Evolutionary conservation across 331 rosid genomes (phyloP).

Genomic region (Rhamnella rubrinervis): DNA sequence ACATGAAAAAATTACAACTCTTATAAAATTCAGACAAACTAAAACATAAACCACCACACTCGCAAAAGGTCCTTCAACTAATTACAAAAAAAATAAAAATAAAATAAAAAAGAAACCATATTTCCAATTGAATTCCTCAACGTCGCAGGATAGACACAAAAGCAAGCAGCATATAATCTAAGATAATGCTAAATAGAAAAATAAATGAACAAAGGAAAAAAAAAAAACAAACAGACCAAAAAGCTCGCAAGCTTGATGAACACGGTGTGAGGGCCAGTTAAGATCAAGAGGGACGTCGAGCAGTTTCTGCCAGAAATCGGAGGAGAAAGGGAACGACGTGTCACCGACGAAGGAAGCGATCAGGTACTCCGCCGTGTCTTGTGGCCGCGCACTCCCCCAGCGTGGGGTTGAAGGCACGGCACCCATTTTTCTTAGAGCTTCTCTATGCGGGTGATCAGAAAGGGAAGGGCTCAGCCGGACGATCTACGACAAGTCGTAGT

Average conservation of each 20-base stretch:
- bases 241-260: slow-evolving; percentile 81
- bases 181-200: neutral
- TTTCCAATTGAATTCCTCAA: neutral
- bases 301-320: slow-evolving; percentile 93
- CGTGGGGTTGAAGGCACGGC: slow-evolving; percentile 89
- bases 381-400: slow-evolving; percentile 54
- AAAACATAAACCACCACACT: no score
- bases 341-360: slow-evolving; percentile 79
- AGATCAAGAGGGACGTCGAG: slow-evolving; percentile 79
- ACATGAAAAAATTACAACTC: no score
- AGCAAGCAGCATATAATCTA: neutral
- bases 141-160: neutral
- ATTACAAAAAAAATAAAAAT: neutral
- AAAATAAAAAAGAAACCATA: neutral
- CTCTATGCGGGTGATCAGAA: neutral
- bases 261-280: slow-evolving; percentile 75
- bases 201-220: neutral
- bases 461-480: slow-evolving; percentile 21
- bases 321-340: slow-evolving; percentile 76
- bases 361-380: slow-evolving; percentile 85
- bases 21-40: no score
- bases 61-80: no score
- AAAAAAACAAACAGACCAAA: slow-evolving; percentile 46
- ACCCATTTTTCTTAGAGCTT: slow-evolving; percentile 52
- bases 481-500: slow-evolving; percentile 28